Percentiles rank a stretch among this genome's conserved stretches.
phyloP scores from a whole-genome alignment of 2,329 filamentous ascomycete genomes.

The Alternaria tenuissima region DNA sequence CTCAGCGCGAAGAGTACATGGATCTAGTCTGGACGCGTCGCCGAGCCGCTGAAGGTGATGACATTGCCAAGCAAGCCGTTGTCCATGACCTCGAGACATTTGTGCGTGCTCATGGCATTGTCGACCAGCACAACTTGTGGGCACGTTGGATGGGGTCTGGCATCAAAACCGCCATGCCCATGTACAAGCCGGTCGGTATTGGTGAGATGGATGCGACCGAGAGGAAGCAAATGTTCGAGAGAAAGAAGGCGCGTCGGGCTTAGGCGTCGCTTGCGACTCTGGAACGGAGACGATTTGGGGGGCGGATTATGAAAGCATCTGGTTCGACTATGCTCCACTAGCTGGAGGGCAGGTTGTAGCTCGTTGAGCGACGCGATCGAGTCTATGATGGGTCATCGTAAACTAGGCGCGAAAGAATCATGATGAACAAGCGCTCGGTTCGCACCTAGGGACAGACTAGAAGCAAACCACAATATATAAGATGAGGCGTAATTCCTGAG shows the following conservation, averaged over 20 bases:
- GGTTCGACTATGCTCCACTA: background rate
- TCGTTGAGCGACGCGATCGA: background rate
- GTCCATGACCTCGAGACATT: background rate
- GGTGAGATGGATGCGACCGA: background rate
- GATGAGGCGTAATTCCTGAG: fast-evolving
- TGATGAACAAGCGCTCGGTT: background rate
- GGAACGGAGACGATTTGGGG: background rate
- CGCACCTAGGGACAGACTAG: background rate
- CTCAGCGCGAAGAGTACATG: background rate
- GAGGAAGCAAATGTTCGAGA: background rate
- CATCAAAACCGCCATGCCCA: background rate
- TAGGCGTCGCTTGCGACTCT: background rate
- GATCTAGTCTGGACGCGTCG: background rate
- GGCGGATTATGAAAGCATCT: background rate
- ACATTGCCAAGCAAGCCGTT: background rate
- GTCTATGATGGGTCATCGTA: background rate
- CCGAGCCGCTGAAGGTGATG: background rate
- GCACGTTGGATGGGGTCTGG: constrained; percentile 3
- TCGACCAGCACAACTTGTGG: constrained; percentile 3
- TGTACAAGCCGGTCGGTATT: background rate
- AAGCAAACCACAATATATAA: fast-evolving
- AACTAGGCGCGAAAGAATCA: background rate
- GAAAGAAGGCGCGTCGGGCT: background rate
- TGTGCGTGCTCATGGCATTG: constrained; percentile 1
- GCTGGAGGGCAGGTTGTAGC: background rate